Conservation (phyloP, 31 red algal species). For the Odonthalia washingtoniensis region DNA sequence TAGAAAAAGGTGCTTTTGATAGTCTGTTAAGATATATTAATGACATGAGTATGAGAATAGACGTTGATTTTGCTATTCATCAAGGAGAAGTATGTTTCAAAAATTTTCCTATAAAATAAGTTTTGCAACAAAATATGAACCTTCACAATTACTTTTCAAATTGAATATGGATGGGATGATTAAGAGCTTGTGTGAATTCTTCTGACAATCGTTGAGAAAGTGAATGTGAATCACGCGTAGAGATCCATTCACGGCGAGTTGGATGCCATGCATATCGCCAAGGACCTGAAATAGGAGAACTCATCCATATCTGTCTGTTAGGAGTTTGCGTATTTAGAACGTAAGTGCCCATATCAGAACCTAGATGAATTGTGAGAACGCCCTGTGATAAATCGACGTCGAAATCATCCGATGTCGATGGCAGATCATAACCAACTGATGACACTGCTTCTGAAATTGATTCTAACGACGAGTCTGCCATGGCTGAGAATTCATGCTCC, state of each 20-base stretch:
- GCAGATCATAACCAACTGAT: slow-evolving; percentile 28
- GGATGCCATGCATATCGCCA: slow-evolving; percentile 83
- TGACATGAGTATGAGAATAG: slow-evolving; percentile 83
- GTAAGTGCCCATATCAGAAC: slow-evolving; percentile 62
- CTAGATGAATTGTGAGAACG: slow-evolving; percentile 57
- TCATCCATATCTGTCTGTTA: slow-evolving; percentile 98
- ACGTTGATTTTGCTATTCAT: slow-evolving; percentile 69
- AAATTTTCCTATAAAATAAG: slow-evolving; percentile 41
- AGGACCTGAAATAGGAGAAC: slow-evolving; percentile 84
- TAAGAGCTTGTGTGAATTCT: too few relatives aligned
- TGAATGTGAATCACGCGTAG: slow-evolving; percentile 54
- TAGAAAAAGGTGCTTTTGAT: slow-evolving; percentile 66
- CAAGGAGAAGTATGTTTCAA: slow-evolving; percentile 68
- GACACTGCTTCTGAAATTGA: slow-evolving; percentile 42
- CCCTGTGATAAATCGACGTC: slow-evolving; percentile 67
- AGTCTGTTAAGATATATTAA: slow-evolving; percentile 79
- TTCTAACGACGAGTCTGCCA: slow-evolving; percentile 54
- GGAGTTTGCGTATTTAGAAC: slow-evolving; percentile 96
- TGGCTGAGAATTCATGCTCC: slow-evolving; percentile 54
- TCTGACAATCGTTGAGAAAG: slow-evolving; percentile 44
- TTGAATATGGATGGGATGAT: too few relatives aligned
- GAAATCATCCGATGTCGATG: slow-evolving; percentile 36
- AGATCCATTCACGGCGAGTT: slow-evolving; percentile 51
- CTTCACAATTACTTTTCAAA: too few relatives aligned
- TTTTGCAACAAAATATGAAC: too few relatives aligned